Evolutionary conservation across 306 rosid genomes (phyloP).

Genomic region (Mimosa pudica): DNA sequence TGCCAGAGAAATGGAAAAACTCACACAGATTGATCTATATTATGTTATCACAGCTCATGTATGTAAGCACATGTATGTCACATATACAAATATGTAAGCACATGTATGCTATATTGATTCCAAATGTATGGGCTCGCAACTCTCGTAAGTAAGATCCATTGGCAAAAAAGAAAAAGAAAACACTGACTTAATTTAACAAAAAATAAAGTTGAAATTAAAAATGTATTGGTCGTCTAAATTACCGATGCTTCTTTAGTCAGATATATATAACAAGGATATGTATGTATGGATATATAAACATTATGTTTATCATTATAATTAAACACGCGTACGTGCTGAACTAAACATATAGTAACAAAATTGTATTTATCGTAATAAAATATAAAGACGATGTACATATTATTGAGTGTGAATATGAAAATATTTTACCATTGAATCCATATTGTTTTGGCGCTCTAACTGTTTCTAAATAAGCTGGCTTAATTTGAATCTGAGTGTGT

Average conservation of each 20-base stretch:
- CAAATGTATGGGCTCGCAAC: background rate
- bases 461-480: slow-evolving; percentile 63
- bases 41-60: background rate
- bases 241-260: too few species aligned
- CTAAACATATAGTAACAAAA: slow-evolving; percentile 5
- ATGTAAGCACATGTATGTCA: too few species aligned
- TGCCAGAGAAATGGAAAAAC: background rate
- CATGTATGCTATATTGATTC: background rate
- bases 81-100: background rate
- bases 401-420: slow-evolving; percentile 1
- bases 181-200: background rate
- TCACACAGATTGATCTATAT: background rate
- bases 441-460: slow-evolving; percentile 54
- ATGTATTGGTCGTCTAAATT: too few species aligned
- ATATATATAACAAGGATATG: too few species aligned
- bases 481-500: too few species aligned
- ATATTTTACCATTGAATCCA: slow-evolving; percentile 48
- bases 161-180: too few species aligned
- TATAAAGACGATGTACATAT: background rate
- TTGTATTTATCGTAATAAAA: background rate
- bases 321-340: background rate
- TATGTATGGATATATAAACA: background rate
- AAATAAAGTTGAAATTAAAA: background rate
- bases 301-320: background rate
- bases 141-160: background rate